Evolutionary conservation across 495 filamentous ascomycete genomes (phyloP), one percentile per base, ranked within the genome.

Genomic region (Hyaloscypha variabilis): DNA sequence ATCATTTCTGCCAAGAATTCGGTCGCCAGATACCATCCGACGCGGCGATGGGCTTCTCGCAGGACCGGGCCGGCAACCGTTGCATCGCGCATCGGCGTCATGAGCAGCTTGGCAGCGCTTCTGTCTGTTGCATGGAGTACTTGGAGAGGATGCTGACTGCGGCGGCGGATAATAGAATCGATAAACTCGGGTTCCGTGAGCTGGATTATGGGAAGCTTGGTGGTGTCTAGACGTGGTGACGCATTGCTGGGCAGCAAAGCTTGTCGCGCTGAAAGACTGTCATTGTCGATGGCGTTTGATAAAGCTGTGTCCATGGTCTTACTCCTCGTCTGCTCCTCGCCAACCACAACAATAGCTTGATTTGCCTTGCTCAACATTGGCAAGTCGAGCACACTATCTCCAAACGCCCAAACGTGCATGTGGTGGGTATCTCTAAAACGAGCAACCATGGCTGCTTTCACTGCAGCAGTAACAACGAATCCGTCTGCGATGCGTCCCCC

Each of bases 331-430:
- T 70, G 21, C 69, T 82, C 72, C 6, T 83, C 71, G 25, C 87
- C 85, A 25, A 87, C 85, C 1, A 90, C 81, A 19, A 90, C 76
- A 34, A 89, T 69, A 28, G 87, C 85, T 64, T 82, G 63, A 70
- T 90, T 69, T 30, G 87, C 86, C 53, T 75, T 68, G 5, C 29
- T 60, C 25, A 90, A 58, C 88, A 91, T 90, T 19, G 74, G 72
- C 26, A 90, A 29, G 71, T 90, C 88, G 31, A 88, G 62, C 1
- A 79, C 78, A 70, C 87, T 86, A 67, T 90, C 87, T 60, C 89
- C 87, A 69, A 90, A 87, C 0, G 86, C 88, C 73, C 80, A 85
- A 25, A 88, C 81, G 53, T 80, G 74, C 28, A 78, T 49, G 0
- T 75, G 13, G 61, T 81, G 66, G 11, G 10, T 8, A 6, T 71